Evolutionary conservation across 2,329 filamentous ascomycete genomes (phyloP), one percentile per base, ranked within the genome.

Genomic region (Claviceps spartinae): DNA sequence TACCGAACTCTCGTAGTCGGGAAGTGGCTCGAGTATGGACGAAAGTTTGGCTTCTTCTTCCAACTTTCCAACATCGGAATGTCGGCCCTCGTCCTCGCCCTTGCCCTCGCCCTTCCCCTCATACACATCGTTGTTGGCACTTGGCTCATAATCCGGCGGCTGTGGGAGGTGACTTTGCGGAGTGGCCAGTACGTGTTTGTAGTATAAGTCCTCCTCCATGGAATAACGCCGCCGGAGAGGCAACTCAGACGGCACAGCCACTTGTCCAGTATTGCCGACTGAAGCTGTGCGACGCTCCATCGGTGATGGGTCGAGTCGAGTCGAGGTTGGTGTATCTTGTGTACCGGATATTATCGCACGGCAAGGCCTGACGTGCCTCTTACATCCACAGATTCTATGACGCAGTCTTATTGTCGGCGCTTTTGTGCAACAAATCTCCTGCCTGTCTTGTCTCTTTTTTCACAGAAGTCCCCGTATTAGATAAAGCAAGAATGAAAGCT

Each of bases 1-100:
- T 51, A 83, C 72, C 60, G 72, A 74, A 59, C 72, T 79, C 47
- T 76, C 75, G 62, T 83, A 83, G 24, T 63, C 59, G n/a, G 80
- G 79, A 38, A 81, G 48, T 14, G 49, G 48, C 24, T 58, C 56
- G 37, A n/a, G 36, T 13, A 24, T 65, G 34, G 63, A 59, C 56
- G 63, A 59, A 56, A 80, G 76, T 40, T 67, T 62, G 50, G 67
- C 65, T 55, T 71, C 65, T 49, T 53, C 48, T 49, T 53, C 47
- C 38, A 51, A 53, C 52, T 56, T 55, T 48, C 50, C 56, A 47
- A 58, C 4, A 18, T 24, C 20, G 13, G 14, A n/a, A 13, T 9
- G 24, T 24, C 43, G 43, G 13, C n/a, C 44, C 16, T 45, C n/a
- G 16, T 45, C 14, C 42, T n/a, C 22, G 16, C n/a, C 44, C 16